Evolutionary conservation across 2,329 filamentous ascomycete genomes (phyloP).

Genomic region (Grosmannia serpens): DNA sequence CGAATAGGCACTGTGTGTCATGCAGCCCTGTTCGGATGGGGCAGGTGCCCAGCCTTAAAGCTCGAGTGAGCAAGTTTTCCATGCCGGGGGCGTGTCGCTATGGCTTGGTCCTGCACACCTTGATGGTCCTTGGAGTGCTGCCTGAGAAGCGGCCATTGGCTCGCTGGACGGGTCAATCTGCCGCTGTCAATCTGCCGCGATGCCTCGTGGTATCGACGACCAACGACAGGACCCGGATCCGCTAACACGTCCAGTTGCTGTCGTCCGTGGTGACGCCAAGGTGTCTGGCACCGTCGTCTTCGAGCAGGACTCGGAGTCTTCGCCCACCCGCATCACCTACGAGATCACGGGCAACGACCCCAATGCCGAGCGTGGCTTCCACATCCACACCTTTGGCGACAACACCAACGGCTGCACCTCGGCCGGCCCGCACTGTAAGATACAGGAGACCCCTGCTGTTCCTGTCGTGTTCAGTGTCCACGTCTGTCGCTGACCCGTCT

Average conservation of each 20-base stretch:
- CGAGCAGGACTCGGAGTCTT: slow-evolving; percentile 76
- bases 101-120: slow-evolving; percentile 26
- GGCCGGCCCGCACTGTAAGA: slow-evolving; percentile 91
- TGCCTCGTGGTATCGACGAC: too few relatives aligned
- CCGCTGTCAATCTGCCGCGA: too few relatives aligned
- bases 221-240: too few relatives aligned
- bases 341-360: slow-evolving; percentile 85
- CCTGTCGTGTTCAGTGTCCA: not conserved
- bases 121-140: slow-evolving; percentile 25
- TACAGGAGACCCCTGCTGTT: not conserved
- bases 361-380: slow-evolving; percentile 95
- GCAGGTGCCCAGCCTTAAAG: not conserved
- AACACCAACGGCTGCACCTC: slow-evolving; percentile 99
- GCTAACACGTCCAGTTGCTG: slow-evolving; percentile 55
- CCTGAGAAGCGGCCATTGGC: not conserved
- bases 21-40: not conserved
- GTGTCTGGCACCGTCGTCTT: slow-evolving; percentile 89
- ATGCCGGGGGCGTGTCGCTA: not conserved
- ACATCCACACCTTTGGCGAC: slow-evolving; percentile 98
- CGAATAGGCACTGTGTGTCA: not conserved
- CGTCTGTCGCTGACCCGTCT: not conserved
- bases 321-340: slow-evolving; percentile 79
- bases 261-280: slow-evolving; percentile 96
- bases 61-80: slow-evolving; percentile 9
- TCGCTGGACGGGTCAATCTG: too few relatives aligned